Percentiles rank a stretch among this genome's conserved stretches.
Evolutionary conservation across 257 asterid species (phyloP).

Genomic region (Oldenlandia corymbosa): DNA sequence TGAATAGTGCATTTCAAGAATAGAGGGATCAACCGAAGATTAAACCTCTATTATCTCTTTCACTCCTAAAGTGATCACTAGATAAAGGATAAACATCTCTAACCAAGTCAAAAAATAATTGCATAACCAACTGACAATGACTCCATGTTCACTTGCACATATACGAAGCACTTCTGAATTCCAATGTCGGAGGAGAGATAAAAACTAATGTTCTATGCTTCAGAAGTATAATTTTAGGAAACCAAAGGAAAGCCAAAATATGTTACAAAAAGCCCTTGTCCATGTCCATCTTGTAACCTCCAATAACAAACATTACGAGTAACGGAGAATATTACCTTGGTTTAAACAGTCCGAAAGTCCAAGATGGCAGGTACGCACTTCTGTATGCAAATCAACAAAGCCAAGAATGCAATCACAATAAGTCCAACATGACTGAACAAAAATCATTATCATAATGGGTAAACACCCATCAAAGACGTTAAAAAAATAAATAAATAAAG

Average conservation of each 20-base stretch:
- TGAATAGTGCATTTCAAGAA: neutral
- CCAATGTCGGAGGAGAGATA: neutral
- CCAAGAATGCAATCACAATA: constrained; percentile 17
- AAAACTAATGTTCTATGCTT: neutral
- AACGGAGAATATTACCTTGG: constrained; percentile 36
- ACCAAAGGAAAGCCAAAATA: too few species aligned
- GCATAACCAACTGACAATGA: neutral
- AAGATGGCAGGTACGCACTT: constrained; percentile 70
- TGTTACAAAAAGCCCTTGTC: too few species aligned
- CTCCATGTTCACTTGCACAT: neutral
- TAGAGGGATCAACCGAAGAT: neutral
- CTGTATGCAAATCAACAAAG: constrained; percentile 41
- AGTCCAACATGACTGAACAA: constrained; percentile 14
- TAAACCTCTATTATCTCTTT: neutral
- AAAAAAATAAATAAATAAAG: too few species aligned
- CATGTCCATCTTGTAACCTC: neutral
- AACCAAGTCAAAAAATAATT: neutral
- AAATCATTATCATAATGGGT: neutral
- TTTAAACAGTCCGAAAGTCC: constrained; percentile 55
- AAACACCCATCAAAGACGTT: too few species aligned
- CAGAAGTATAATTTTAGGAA: neutral
- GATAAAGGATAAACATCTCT: neutral
- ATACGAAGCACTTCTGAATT: neutral
- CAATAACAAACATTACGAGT: neutral
- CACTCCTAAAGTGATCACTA: neutral